Evolutionary conservation across 2,329 filamentous ascomycete genomes (phyloP), one percentile per base, ranked within the genome.

Genomic region (Lasiodiplodia citricola): DNA sequence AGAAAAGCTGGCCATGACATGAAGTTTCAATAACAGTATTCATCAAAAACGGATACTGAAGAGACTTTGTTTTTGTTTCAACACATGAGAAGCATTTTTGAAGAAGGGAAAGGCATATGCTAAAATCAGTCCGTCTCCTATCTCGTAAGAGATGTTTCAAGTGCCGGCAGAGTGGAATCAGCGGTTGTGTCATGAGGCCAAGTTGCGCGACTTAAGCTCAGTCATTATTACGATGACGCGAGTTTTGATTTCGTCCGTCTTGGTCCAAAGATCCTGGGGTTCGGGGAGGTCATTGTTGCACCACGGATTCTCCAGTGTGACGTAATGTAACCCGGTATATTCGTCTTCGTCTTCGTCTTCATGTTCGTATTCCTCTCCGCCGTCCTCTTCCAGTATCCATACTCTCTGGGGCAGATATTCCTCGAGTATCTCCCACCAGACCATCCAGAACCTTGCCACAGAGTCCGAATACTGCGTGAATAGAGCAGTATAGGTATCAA

Each of bases 221-320:
- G 13, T 16, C 57, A 62, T 50, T 2, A 23, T 14, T 7, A 16
- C 14, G 1, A 2, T 10, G 3, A 62, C 23, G 6, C 57, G 57
- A 3, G 1, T 62, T 16, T 62, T 62, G 14, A 62, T 50, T 2
- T 62, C 41, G 3, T 31, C 41, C 23, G 38, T 50, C 28, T 35
- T 62, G 23, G 38, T 47, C 57, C 57, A 62, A 8, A 62, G 57
- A 8, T 47, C 57, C 21, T 50, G 21, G 16, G 57, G 57, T 5
- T 62, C 14, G 1, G 57, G 57, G 0, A 62, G 23, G 25, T 35
- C 37, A 8, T 11, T 7, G 38, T 50, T 62, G 23, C 14, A 41
- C 23, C 41, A 47, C 3, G 38, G 57, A 16, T 62, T 47, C 31
- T 50, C 38, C 37, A 44, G 38, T 5, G 16, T 7, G 18, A 60